These are phyloP conservation scores for Gossypium ekmanianum DNA, from an alignment of 345 rosid species.

Conservation along the genomic window DNA sequence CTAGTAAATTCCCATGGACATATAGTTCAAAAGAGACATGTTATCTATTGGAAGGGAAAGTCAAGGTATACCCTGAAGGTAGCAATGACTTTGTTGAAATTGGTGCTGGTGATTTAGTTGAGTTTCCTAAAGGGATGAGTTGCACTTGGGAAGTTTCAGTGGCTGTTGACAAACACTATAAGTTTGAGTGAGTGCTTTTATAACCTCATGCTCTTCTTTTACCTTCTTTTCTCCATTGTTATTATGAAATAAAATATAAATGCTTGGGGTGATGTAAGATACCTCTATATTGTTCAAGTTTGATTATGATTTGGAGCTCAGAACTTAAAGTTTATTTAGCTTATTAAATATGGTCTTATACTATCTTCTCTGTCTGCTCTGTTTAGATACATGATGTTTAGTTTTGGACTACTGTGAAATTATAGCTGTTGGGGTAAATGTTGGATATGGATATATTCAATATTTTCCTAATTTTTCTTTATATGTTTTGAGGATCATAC, in stretches of 20 bases:
- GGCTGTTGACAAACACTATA: slow-evolving; percentile 84
- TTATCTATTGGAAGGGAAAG: slow-evolving; percentile 69
- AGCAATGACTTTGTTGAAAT: slow-evolving; percentile 62
- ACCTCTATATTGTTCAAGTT: neutral
- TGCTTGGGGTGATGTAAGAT: neutral
- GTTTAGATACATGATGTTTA: neutral
- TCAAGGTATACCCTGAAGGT: slow-evolving; percentile 77
- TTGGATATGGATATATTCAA: too few species aligned
- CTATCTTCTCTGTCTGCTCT: neutral
- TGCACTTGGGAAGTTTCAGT: slow-evolving; percentile 93
- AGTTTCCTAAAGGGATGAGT: slow-evolving; percentile 85
- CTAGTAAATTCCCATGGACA: slow-evolving; percentile 94
- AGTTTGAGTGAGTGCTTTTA: slow-evolving; percentile 42
- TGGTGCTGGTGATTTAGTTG: slow-evolving; percentile 76
- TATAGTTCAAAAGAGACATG: slow-evolving; percentile 68
- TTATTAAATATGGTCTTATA: neutral
- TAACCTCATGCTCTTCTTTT: too few species aligned
- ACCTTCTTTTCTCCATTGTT: neutral
- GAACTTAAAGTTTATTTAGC: neutral
- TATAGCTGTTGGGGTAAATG: too few species aligned
- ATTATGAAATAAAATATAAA: neutral
- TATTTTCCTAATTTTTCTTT: too few species aligned
- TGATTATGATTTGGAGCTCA: neutral
- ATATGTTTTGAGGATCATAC: too few species aligned
- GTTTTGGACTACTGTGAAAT: neutral